A percentile compares a stretch with the other conserved stretches of the same genome.
Conservation (phyloP, 2,329 filamentous ascomycete genomes). For the Scedosporium apiospermum region DNA sequence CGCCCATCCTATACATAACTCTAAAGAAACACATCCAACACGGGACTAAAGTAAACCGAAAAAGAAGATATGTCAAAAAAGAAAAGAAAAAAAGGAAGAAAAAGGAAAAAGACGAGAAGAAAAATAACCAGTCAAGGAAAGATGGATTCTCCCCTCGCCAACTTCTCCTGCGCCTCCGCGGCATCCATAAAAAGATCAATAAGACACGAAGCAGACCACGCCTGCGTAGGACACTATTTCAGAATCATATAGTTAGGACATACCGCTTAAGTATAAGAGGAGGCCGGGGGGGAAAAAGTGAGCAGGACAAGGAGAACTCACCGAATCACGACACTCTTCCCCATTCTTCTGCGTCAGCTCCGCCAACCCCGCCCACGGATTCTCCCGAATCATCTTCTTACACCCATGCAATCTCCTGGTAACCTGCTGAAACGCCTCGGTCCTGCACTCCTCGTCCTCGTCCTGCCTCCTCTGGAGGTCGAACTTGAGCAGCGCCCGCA, state of each 20-base stretch:
- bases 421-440: conserved; percentile 91
- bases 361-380: conserved; percentile 80
- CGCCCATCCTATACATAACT: too few relatives aligned
- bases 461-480: conserved; percentile 59
- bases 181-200: conserved; percentile 96
- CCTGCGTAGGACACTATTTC: conserved; percentile 76
- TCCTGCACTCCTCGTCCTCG: conserved; percentile 45
- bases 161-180: conserved; percentile 36
- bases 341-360: conserved; percentile 91
- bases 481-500: conserved; percentile 84
- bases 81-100: too few relatives aligned
- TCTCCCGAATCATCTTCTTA: conserved; percentile 73
- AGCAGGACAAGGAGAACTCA: conserved; percentile 34
- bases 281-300: not conserved
- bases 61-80: too few relatives aligned
- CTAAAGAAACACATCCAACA: too few relatives aligned
- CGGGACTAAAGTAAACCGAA: too few relatives aligned
- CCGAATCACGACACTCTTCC: conserved; percentile 76
- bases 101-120: too few relatives aligned
- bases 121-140: not conserved
- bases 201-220: conserved; percentile 90
- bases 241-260: not conserved
- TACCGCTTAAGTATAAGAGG: conserved; percentile 6
- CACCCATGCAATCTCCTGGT: conserved; percentile 74
- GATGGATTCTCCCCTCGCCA: not conserved